Percentiles rank a stretch among this genome's conserved stretches.
These are phyloP conservation scores for Metschnikowia henanensis DNA, from an alignment of 805 yeast genomes.

Conservation along the genomic window DNA sequence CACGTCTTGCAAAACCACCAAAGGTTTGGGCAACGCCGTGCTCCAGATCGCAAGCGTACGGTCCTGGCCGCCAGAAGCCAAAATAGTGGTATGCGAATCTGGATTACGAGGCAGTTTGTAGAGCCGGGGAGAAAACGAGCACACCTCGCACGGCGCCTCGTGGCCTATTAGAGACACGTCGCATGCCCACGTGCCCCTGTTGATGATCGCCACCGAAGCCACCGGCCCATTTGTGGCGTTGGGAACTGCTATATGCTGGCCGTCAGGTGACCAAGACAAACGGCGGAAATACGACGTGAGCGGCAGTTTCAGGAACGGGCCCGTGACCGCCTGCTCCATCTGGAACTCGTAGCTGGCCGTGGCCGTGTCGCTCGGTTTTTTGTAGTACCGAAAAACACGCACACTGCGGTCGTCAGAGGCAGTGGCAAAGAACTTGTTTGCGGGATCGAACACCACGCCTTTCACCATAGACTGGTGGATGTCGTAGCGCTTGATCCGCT, in stretches of 20 bases:
- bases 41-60: constrained; percentile 87
- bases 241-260: constrained; percentile 82
- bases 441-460: constrained; percentile 97
- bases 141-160: constrained; percentile 83
- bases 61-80: constrained; percentile 98
- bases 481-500: constrained; percentile 83
- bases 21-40: constrained; percentile 72
- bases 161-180: constrained; percentile 78
- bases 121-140: constrained; percentile 68
- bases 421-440: constrained; percentile 95
- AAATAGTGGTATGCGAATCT: constrained; percentile 55
- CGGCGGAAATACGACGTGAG: constrained; percentile 87
- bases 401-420: constrained; percentile 95
- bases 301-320: constrained; percentile 88
- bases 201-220: constrained; percentile 68
- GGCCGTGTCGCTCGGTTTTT: constrained; percentile 48
- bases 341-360: constrained; percentile 72
- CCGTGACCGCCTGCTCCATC: constrained; percentile 77
- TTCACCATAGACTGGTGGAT: constrained; percentile 94
- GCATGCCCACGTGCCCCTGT: constrained; percentile 78
- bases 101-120: constrained; percentile 39
- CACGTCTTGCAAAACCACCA: constrained; percentile 77
- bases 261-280: constrained; percentile 90
- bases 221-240: constrained; percentile 85
- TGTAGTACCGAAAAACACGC: constrained; percentile 82